phyloP scores from a whole-genome alignment of 2,329 filamentous ascomycete genomes.

The Fusarium piperis region DNA sequence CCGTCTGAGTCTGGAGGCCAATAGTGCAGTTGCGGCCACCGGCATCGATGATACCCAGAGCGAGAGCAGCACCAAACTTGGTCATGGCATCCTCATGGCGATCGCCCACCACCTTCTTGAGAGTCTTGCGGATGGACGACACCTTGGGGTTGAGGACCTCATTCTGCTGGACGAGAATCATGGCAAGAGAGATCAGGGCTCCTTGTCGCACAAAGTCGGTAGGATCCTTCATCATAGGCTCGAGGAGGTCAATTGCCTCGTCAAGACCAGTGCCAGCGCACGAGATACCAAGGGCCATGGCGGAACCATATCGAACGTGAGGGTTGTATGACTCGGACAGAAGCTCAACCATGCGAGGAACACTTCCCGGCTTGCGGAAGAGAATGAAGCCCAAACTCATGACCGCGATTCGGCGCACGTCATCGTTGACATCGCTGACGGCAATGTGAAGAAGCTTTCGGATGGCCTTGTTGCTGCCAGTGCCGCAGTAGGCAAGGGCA shows the following conservation, averaged over 20 bases:
- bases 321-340: conserved; percentile 99
- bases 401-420: conserved; percentile 93
- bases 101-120: conserved; percentile 93
- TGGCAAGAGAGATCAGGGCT: conserved; percentile 90
- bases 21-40: conserved; percentile 99
- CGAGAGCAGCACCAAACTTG: conserved; percentile 95
- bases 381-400: conserved; percentile 99
- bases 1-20: conserved; percentile 95
- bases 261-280: conserved; percentile 96
- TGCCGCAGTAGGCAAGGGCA: conserved; percentile 95
- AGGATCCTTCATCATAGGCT: conserved; percentile 99
- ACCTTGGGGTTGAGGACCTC: conserved; percentile 99
- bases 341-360: conserved; percentile 98
- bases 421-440: conserved; percentile 97
- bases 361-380: conserved; percentile 96
- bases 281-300: conserved; percentile 97
- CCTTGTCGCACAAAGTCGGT: conserved; percentile 98
- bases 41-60: conserved; percentile 96
- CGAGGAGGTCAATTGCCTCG: conserved; percentile 94
- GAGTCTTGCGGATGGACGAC: conserved; percentile 85
- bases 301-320: conserved; percentile 95
- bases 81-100: conserved; percentile 99
- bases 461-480: conserved; percentile 98
- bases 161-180: conserved; percentile 99
- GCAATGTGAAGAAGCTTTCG: conserved; percentile 94